Percentiles rank a stretch among this genome's conserved stretches.
These are phyloP conservation scores for Musa balbisiana DNA, from an alignment of 202 grass and related monocot genomes.

Conservation along the genomic window DNA sequence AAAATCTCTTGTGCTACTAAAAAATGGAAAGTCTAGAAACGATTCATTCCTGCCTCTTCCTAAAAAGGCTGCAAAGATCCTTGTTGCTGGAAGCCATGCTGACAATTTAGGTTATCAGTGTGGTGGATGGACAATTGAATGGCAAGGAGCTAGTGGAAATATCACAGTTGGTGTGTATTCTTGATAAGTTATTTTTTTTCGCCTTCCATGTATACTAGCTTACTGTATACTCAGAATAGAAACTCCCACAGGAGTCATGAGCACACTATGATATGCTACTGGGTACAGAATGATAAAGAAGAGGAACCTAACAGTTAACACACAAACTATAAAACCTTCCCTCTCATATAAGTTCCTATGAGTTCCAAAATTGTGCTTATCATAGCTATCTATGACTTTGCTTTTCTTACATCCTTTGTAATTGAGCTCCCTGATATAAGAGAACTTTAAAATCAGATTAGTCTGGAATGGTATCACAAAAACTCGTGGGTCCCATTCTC, in stretches of 20 bases:
- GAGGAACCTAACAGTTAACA: not conserved
- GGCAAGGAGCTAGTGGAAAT: slow-evolving; percentile 71
- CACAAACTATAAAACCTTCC: not conserved
- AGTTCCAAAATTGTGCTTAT: no score
- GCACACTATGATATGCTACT: not conserved
- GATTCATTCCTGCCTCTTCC: slow-evolving; percentile 64
- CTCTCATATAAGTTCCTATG: no score
- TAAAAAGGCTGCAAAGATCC: slow-evolving; percentile 79
- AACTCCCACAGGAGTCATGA: not conserved
- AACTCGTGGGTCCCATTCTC: no score
- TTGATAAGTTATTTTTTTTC: slow-evolving; percentile 15
- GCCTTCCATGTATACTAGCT: not conserved
- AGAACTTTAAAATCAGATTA: not conserved
- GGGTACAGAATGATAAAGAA: not conserved
- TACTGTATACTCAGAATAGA: not conserved
- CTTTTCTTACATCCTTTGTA: not conserved
- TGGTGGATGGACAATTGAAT: slow-evolving; percentile 94
- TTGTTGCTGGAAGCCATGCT: slow-evolving; percentile 81
- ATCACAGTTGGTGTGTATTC: slow-evolving; percentile 62
- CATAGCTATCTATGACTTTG: no score
- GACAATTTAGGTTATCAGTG: slow-evolving; percentile 90
- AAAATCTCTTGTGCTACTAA: slow-evolving; percentile 87
- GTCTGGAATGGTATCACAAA: not conserved
- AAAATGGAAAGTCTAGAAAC: slow-evolving; percentile 69
- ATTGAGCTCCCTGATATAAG: not conserved